Evolutionary conservation across 2,329 filamentous ascomycete species (phyloP), one percentile per base, ranked within the genome.

Genomic region (Neonectria ditissima): DNA sequence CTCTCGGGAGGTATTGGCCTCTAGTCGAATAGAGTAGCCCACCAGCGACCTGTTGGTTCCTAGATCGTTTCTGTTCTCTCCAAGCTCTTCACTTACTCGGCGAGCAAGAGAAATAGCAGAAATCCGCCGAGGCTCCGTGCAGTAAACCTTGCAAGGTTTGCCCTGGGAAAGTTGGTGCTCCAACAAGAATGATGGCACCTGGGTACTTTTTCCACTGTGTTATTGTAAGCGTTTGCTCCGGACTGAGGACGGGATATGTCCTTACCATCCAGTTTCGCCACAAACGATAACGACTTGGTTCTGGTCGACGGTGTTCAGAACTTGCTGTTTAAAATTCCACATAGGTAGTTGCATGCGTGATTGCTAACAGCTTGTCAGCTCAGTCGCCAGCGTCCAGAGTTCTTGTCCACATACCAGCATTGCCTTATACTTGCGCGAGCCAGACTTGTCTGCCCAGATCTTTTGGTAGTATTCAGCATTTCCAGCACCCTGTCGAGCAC

Each of bases 71-170:
- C 89, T 91, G 55, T 86, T 88, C 77, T 99, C 96, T 8, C 96
- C 96, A 24, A 99, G 85, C 76, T 99, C 96, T 77, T 97, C 93
- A 74, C 94, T 97, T 18, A 99, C 96, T 74, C 96, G 91, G 59
- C 92, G 90, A 43, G 96, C 96, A 51, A 99, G 83, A 14, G 96
- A 98, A 43, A 99, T 95, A 10, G 96, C 96, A 16, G 96, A 99
- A 65, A 99, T 99, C 76, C 96, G 90, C 45, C 96, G 89, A 37
- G 96, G 96, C 76, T 99, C 94, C 0, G 96, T 97, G 76, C 96
- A 97, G 76, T 95, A 98, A 11, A 99, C 90, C 74, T 97, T 97
- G 80, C 94, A 98, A 5, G 88, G 83, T 67, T 89, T 91, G 5
- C 94, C 95, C 66, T 91, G 87, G 3, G 89, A 87, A 53, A 99